Percentiles rank a stretch among this genome's conserved stretches.
phyloP scores from a whole-genome alignment of 441 rosid genomes.

The Biscutella auriculata region DNA sequence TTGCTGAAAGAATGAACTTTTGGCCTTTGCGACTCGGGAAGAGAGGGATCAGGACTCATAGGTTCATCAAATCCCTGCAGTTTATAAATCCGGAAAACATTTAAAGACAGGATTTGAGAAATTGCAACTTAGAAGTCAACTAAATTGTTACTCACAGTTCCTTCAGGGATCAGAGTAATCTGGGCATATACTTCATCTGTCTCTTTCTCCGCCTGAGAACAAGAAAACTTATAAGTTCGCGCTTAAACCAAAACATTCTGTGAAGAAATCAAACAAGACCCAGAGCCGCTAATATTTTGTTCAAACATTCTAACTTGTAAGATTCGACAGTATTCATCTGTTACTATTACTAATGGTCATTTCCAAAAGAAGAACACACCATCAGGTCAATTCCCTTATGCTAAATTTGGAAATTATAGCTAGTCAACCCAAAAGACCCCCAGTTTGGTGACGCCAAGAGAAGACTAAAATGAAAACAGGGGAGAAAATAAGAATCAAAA shows the following conservation, averaged over 20 bases:
- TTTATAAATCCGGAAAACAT: neutral
- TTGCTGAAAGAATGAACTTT: slow-evolving; percentile 45
- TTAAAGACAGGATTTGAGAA: neutral
- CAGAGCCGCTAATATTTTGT: neutral
- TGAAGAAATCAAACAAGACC: neutral
- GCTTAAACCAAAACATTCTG: neutral
- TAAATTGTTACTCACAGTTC: slow-evolving; percentile 26
- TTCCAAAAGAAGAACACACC: neutral
- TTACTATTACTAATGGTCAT: neutral
- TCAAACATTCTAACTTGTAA: neutral
- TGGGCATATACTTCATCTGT: slow-evolving; percentile 74
- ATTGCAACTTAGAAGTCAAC: neutral
- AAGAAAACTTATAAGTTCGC: neutral
- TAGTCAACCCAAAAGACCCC: neutral
- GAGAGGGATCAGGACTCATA: slow-evolving; percentile 28
- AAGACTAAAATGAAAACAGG: neutral
- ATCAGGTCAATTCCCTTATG: neutral
- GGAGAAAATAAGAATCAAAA: slow-evolving; percentile 7
- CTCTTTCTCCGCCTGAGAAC: slow-evolving; percentile 55
- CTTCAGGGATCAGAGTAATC: slow-evolving; percentile 45
- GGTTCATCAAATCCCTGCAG: slow-evolving; percentile 34
- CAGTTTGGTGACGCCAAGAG: no score
- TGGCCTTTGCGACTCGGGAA: slow-evolving; percentile 29
- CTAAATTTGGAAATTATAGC: neutral
- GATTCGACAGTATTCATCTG: neutral